A percentile compares a stretch with the other conserved stretches of the same genome.
phyloP scores from a whole-genome alignment of 2,329 filamentous ascomycete genomes.

The Cladosporium halotolerans region DNA sequence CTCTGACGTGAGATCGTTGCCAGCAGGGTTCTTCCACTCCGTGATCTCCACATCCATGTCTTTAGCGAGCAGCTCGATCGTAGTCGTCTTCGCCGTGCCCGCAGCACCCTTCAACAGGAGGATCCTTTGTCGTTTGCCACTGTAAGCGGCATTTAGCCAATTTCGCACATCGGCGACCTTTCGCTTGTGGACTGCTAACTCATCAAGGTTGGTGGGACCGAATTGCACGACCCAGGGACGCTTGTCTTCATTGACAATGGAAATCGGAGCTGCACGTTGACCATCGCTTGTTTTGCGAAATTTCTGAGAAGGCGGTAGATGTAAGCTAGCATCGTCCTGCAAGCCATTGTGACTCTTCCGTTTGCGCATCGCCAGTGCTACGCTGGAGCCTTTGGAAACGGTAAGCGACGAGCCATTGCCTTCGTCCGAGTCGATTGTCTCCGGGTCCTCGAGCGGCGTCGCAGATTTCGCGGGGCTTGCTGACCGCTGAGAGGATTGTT shows the following conservation, averaged over 20 bases:
- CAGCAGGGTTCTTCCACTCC: constrained; percentile 84
- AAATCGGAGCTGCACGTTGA: constrained; percentile 28
- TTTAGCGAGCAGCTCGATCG: constrained; percentile 68
- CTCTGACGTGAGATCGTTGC: constrained; percentile 52
- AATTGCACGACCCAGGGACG: constrained; percentile 87
- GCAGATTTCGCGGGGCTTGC: constrained; percentile 37
- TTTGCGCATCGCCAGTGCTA: constrained; percentile 29
- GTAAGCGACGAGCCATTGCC: constrained; percentile 17
- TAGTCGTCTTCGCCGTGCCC: constrained; percentile 89
- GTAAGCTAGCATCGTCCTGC: constrained; percentile 12
- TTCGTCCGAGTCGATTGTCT: constrained; percentile 29
- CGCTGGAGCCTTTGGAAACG: constrained; percentile 28
- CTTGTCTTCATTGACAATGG: constrained; percentile 44
- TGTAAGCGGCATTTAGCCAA: constrained; percentile 73
- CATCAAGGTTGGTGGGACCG: constrained; percentile 65
- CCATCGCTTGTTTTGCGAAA: constrained; percentile 37
- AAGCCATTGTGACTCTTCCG: constrained; percentile 21
- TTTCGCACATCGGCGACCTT: constrained; percentile 80
- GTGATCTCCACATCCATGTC: constrained; percentile 71
- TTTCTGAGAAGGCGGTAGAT: constrained; percentile 34
- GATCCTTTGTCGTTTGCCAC: constrained; percentile 40
- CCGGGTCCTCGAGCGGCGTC: constrained; percentile 18
- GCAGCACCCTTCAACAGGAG: constrained; percentile 78
- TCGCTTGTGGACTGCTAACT: constrained; percentile 89
- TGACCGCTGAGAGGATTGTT: constrained; percentile 31